phyloP scores from a whole-genome alignment of 179 eudicot genomes.

The Beta lomatogona region DNA sequence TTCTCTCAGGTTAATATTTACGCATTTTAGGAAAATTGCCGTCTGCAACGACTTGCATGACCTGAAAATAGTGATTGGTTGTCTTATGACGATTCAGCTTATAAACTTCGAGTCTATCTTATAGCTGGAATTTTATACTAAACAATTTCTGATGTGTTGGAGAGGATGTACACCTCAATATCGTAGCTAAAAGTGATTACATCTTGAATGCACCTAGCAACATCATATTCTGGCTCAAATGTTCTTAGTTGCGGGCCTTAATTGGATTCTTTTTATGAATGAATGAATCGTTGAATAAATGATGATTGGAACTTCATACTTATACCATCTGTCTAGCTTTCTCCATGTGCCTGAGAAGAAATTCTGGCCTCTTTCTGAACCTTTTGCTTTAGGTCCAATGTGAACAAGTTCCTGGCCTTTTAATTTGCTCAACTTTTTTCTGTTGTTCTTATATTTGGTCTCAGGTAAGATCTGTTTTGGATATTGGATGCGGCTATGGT shows the following conservation, averaged over 20 bases:
- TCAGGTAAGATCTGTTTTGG: constrained; percentile 87
- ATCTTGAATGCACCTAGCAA: neutral
- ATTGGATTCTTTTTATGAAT: neutral
- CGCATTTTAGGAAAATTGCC: neutral
- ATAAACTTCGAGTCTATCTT: neutral
- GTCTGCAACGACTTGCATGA: neutral
- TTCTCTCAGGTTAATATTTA: neutral
- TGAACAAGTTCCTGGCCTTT: neutral
- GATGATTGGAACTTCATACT: neutral
- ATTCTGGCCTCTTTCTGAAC: neutral
- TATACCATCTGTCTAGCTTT: neutral
- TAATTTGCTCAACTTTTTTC: neutral
- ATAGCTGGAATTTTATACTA: neutral
- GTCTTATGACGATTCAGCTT: neutral
- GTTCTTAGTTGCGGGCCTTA: neutral
- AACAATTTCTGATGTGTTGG: neutral
- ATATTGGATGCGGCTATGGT: constrained; percentile 97
- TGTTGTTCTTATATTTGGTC: neutral
- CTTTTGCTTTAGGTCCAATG: neutral
- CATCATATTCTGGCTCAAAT: neutral
- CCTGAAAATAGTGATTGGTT: neutral
- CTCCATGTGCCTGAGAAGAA: neutral
- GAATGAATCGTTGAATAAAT: neutral
- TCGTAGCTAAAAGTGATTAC: neutral
- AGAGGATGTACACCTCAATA: neutral